A percentile compares a stretch with the other conserved stretches of the same genome.
Evolutionary conservation across 495 filamentous ascomycete genomes (phyloP).

Genomic region (Penicillium daleae): DNA sequence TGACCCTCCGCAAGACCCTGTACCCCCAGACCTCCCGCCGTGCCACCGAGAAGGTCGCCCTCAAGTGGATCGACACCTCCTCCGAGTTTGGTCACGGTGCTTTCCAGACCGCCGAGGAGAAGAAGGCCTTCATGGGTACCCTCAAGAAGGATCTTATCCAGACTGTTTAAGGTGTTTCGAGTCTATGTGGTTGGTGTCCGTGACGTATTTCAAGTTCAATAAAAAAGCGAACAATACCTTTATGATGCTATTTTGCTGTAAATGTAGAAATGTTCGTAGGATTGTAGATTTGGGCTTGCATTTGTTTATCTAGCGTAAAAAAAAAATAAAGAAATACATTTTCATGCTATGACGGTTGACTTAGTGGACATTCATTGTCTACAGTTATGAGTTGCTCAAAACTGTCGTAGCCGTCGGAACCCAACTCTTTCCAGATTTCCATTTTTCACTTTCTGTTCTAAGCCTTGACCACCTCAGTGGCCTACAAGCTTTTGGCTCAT

Average conservation of each 20-base stretch:
- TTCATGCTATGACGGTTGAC: neutral
- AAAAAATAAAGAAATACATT: neutral
- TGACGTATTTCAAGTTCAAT: constrained; percentile 53
- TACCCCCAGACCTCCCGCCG: constrained; percentile 94
- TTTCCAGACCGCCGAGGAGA: constrained; percentile 98
- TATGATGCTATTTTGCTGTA: constrained; percentile 10
- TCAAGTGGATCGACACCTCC: constrained; percentile 99
- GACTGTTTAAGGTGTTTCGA: constrained; percentile 67
- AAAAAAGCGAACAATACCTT: constrained; percentile 51
- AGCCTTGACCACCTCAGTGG: neutral
- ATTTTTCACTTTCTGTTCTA: neutral
- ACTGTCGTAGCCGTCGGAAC: neutral
- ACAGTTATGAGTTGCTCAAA: neutral
- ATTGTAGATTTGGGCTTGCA: neutral
- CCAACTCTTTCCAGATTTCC: neutral
- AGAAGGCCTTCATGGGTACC: constrained; percentile 94
- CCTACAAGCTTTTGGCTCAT: neutral
- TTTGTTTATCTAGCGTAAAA: neutral
- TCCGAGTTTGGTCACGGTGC: constrained; percentile 99
- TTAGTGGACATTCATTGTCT: neutral
- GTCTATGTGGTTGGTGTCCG: constrained; percentile 42
- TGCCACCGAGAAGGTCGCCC: constrained; percentile 97
- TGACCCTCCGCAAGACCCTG: constrained; percentile 99
- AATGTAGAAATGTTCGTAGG: neutral
- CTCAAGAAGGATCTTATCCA: constrained; percentile 96